A percentile compares a stretch with the other conserved stretches of the same genome.
These are phyloP conservation scores for Axilococcus clingmanii DNA, from an alignment of 139 green algal genomes.

Conservation along the genomic window DNA sequence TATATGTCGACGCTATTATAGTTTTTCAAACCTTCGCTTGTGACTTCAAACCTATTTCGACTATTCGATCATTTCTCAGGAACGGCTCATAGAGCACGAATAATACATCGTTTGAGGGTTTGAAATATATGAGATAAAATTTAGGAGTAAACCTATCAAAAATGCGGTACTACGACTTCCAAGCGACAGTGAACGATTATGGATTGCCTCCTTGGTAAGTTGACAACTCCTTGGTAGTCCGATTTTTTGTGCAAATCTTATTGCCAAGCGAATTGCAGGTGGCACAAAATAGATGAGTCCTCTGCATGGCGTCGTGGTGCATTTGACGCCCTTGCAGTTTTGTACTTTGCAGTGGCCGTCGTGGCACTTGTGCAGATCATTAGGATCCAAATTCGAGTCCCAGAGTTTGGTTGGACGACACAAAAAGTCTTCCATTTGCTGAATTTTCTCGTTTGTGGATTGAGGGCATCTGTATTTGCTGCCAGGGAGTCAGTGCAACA, in stretches of 20 bases:
- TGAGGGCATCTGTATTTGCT: constrained; percentile 72
- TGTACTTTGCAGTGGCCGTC: constrained; percentile 49
- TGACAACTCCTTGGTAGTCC: not conserved
- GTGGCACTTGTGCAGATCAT: constrained; percentile 70
- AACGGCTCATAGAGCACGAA: too few species aligned
- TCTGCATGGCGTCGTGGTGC: constrained; percentile 39
- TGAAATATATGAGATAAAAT: too few species aligned
- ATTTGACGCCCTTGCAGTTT: constrained; percentile 41
- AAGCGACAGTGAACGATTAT: not conserved
- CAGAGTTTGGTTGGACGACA: constrained; percentile 98
- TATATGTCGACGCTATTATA: too few species aligned
- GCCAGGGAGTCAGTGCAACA: constrained; percentile 43
- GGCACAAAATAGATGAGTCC: constrained; percentile 17
- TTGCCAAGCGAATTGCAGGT: constrained; percentile 3
- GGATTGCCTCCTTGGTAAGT: too few species aligned
- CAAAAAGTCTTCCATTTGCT: constrained; percentile 99
- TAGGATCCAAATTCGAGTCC: constrained; percentile 85
- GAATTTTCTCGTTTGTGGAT: constrained; percentile 73
- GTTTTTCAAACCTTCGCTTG: too few species aligned
- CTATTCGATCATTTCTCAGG: too few species aligned
- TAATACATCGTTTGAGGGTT: too few species aligned
- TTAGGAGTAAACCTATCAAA: too few species aligned
- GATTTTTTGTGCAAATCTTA: not conserved
- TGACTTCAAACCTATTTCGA: too few species aligned
- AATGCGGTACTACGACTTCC: too few species aligned